Base-by-base conservation (phyloP, 305 asterid genomes). In the Withania somnifera region DNA sequence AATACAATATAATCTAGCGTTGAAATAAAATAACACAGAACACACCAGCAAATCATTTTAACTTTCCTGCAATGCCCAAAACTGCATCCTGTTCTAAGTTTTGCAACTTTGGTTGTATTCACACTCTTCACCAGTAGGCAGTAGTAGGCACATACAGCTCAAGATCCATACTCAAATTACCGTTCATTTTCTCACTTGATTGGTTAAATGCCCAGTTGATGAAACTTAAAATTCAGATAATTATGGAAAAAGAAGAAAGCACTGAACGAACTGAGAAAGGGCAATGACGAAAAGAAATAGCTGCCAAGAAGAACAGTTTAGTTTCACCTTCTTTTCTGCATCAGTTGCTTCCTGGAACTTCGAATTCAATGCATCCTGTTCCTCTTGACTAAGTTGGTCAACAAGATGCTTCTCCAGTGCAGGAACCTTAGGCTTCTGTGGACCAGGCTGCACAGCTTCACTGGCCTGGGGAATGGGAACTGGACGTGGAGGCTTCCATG, bases 371-470 rank as follows among this genome's bases (percentile, higher is more conserved):
- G 91, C 89, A 83, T 91, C 91, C 84, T 96, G 98, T 84, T 96
- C 99, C 90, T 91, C 98, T 77, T 90, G 85, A 88, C 98, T 94
- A 78, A 96, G 98, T 88, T 96, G 99, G 71, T 96, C 97, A 69
- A 90, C 64, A 50, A 92, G 92, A 85, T 91, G 91, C 89, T 96
- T 96, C 91, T 92, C 99, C 89, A 96, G 92, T 78, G 87, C 97
- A 22, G 99, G 98, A 80, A 94, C 98, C 85, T 89, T 92, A 34
- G 97, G 93, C 84, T 91, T 93, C 79, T 88, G 97, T 83, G 91
- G 94, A 86, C 86, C 79, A 73, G 97, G 87, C 83, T 79, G 89
- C 76, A 78, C 52, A 80, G 26, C 81, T 77, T 90, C 98, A 66
- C 90, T 96, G 80, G 91, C 86, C 84, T 86, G 95, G 79, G 93